Evolutionary conservation across 2,329 filamentous ascomycete genomes (phyloP), one percentile per base, ranked within the genome.

Genomic region (Cercospora zeae-maydis): DNA sequence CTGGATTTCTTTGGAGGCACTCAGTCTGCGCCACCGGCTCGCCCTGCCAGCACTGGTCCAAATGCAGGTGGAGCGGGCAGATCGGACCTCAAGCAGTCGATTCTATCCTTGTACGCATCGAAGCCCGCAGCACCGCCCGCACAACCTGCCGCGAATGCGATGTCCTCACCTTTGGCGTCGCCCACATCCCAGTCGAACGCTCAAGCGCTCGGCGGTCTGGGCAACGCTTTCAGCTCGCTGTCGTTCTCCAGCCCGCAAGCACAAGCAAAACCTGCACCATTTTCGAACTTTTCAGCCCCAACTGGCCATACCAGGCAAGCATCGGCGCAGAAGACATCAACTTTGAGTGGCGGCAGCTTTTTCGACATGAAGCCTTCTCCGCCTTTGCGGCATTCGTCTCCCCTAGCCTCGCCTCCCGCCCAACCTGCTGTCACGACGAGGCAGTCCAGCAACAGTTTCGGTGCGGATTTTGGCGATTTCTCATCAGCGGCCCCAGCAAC

Each of bases 51-150:
- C 78, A 92, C 91, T 19, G 84, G 87, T 11, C 79, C 84, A 51
- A 73, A 73, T 27, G 82, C 83, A 4, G 75, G 83, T 2, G 81
- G 81, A 16, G 83, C 84, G 11, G 96, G 92, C 51, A 84, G 95
- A 65, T 93, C 93, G 2, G 95, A 99, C 74, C 81, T 99, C 64
- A 99, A 99, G 78, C 93, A 97, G 77, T 98, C 93, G 2, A 99
- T 99, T 64, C 80, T 99, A 54, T 99, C 95, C 7, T 84, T 99
- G 14, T 99, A 99, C 75, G 92, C 93, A 10, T 90, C 91, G 7
- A 90, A 92, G 73, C 87, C 91, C n/a, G 89, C 90, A 70, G 81
- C 86, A 9, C 78, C 82, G 47, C 79, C 82, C 60, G 74, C 79
- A 37, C 75, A 77, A 31, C 64, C 69, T 59, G 58, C 68, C 45